phyloP scores from a whole-genome alignment of 176 grass and related monocot species.

The Melocanna baccifera region DNA sequence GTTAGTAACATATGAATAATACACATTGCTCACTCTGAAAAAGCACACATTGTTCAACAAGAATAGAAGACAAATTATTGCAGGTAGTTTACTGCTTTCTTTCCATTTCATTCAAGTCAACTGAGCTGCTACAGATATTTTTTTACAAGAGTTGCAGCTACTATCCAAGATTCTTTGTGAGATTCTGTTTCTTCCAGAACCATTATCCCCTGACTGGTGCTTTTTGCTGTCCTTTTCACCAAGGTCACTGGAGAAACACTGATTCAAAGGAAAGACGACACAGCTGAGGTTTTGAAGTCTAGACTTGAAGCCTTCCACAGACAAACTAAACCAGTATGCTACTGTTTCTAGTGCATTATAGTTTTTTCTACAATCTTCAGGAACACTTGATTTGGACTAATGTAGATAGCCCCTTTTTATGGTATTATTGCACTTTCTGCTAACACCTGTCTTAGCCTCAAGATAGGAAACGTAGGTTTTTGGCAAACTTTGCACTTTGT shows the following conservation, averaged over 20 bases:
- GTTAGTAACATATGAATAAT: not conserved
- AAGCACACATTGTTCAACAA: not conserved
- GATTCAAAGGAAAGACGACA: constrained; percentile 86
- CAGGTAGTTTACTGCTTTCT: not conserved
- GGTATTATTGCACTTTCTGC: too few relatives aligned
- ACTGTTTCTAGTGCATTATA: constrained; percentile 1
- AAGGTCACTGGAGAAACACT: constrained; percentile 73
- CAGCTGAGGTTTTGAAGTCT: constrained; percentile 66
- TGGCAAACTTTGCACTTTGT: not conserved
- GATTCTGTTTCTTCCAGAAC: not conserved
- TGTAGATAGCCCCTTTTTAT: not conserved
- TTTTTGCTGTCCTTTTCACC: not conserved
- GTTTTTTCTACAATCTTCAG: not conserved
- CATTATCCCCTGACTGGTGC: not conserved
- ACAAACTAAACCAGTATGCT: constrained; percentile 74
- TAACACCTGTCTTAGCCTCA: not conserved
- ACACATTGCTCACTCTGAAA: not conserved
- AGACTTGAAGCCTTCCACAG: constrained; percentile 76
- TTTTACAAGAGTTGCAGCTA: not conserved
- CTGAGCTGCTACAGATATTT: not conserved
- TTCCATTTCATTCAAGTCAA: not conserved
- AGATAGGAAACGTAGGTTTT: not conserved
- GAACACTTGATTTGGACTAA: too few relatives aligned
- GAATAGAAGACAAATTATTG: not conserved
- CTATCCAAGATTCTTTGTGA: not conserved